Evolutionary conservation across 805 yeast genomes (phyloP).

Genomic region (Candida dajiaensis): DNA sequence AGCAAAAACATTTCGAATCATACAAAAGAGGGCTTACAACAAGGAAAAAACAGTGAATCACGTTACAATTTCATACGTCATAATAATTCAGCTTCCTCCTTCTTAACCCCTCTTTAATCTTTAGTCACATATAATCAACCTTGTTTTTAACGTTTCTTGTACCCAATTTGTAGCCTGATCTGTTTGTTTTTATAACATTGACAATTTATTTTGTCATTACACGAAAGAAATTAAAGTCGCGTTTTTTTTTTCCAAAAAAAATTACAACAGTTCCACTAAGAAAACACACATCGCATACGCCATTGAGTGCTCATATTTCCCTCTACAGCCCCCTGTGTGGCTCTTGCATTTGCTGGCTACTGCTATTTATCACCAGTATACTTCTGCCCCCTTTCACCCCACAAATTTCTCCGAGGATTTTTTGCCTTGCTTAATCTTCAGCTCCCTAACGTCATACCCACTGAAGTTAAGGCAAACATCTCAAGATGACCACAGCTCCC

Average conservation of each 20-base stretch:
- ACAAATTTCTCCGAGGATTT: neutral
- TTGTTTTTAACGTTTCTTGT: neutral
- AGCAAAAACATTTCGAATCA: neutral
- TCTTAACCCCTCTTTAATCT: no score
- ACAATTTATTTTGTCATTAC: no score
- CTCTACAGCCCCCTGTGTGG: neutral
- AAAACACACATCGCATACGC: neutral
- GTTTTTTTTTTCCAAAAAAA: no score
- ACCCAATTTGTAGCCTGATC: neutral
- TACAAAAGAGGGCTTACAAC: neutral
- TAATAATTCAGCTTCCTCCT: no score
- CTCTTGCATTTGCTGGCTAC: neutral
- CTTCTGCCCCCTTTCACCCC: no score
- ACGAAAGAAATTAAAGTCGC: no score
- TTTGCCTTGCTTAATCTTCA: no score
- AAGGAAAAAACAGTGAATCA: neutral
- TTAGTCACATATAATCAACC: neutral
- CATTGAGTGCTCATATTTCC: neutral
- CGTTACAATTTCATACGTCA: neutral
- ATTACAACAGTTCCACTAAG: neutral
- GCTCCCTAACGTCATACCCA: no score
- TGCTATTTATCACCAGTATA: neutral
- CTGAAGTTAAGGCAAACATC: neutral
- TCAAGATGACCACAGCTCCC: neutral
- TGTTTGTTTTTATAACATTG: neutral